A percentile compares a stretch with the other conserved stretches of the same genome.
These are phyloP conservation scores for Graphilbum sp. DNA, from an alignment of 2,329 filamentous ascomycete species.

Conservation along the genomic window DNA sequence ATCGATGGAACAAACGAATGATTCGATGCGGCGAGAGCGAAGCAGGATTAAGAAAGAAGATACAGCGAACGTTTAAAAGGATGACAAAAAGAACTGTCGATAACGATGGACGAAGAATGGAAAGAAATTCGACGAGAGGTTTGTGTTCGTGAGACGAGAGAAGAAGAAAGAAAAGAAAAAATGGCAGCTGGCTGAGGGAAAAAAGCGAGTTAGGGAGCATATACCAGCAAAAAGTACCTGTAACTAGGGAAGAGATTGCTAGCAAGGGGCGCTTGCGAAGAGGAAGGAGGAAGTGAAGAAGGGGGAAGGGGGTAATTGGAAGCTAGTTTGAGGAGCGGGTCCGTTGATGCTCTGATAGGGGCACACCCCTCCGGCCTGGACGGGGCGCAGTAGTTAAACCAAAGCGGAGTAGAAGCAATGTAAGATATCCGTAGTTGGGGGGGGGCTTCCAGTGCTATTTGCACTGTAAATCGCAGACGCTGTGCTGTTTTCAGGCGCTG, in stretches of 20 bases:
- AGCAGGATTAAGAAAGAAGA: background rate
- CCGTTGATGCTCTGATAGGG: background rate
- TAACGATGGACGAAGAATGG: slow-evolving; percentile 9
- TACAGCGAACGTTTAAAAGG: slow-evolving; percentile 4
- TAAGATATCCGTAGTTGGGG: no score
- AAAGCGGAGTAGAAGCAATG: no score
- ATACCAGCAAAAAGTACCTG: background rate
- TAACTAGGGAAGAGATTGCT: background rate
- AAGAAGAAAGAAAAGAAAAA: slow-evolving; percentile 1
- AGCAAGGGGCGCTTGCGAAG: slow-evolving; percentile 1
- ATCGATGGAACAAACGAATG: slow-evolving; percentile 6
- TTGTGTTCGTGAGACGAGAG: background rate
- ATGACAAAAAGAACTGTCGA: slow-evolving; percentile 4
- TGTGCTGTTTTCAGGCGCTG: no score
- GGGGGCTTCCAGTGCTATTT: no score
- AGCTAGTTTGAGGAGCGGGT: no score
- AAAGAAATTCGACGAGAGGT: background rate
- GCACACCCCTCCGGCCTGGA: background rate
- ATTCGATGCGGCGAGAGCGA: slow-evolving; percentile 3
- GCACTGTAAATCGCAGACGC: no score
- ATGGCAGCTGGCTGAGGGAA: no score
- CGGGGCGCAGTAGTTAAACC: background rate
- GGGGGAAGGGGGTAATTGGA: slow-evolving; percentile 6
- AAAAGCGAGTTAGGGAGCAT: background rate
- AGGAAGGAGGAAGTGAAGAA: slow-evolving; percentile 4